phyloP scores from a whole-genome alignment of 2,329 filamentous ascomycete genomes.

The Aspergillus nomiae region DNA sequence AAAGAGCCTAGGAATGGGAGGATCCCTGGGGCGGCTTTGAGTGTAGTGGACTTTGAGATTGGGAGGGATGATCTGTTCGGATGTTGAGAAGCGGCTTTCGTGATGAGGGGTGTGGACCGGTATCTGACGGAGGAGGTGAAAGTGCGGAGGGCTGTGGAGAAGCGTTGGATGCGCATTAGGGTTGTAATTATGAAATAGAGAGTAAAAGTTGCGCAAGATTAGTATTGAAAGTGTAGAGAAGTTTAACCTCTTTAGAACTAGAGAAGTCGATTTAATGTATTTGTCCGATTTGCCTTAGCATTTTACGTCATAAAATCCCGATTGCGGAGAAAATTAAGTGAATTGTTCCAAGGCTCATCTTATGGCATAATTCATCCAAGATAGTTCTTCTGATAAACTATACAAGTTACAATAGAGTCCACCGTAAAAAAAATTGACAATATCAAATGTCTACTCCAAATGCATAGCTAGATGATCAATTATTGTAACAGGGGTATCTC shows the following conservation, averaged over 20 bases:
- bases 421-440: not conserved
- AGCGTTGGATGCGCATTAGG: slow-evolving; percentile 31
- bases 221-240: not conserved
- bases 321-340: not conserved
- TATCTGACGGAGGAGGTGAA: slow-evolving; percentile 23
- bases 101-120: slow-evolving; percentile 25
- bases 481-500: slow-evolving; percentile 20
- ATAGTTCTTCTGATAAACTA: not conserved
- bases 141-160: slow-evolving; percentile 21
- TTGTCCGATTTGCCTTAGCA: not conserved
- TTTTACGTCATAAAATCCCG: not conserved
- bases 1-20: slow-evolving; percentile 79
- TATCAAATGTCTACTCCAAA: not conserved
- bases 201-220: not conserved
- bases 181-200: not conserved
- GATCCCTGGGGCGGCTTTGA: slow-evolving; percentile 72
- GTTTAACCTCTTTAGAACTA: not conserved
- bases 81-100: not conserved
- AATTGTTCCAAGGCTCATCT: not conserved
- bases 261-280: not conserved
- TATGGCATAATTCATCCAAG: not conserved
- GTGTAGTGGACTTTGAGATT: slow-evolving; percentile 38
- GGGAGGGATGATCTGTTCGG: slow-evolving; percentile 15
- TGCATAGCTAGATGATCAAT: not conserved
- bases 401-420: not conserved